Conservation (phyloP, 305 asterid species). For the Fraxinus albicans region DNA sequence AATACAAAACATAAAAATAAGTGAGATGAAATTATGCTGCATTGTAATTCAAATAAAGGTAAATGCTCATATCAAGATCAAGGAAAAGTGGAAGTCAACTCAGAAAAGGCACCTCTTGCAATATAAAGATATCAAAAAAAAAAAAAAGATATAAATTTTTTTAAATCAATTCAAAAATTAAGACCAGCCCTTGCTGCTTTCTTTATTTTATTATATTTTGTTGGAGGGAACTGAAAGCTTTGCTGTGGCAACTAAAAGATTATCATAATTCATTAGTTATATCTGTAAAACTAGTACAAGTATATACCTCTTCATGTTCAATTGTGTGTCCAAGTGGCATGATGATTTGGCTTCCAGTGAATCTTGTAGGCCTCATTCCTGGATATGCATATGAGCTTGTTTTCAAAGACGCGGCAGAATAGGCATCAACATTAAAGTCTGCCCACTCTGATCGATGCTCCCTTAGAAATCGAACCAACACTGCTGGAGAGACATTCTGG, state of each 20-base stretch:
- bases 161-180: not conserved
- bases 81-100: not conserved
- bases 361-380: slow-evolving; percentile 82
- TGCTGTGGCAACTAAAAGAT: not conserved
- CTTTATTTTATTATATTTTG: not conserved
- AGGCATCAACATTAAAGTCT: slow-evolving; percentile 84
- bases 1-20: not conserved
- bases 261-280: not conserved
- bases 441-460: slow-evolving; percentile 99
- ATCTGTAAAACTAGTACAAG: not conserved
- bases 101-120: not conserved
- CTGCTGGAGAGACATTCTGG: slow-evolving; percentile 89
- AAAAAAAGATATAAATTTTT: too few relatives aligned
- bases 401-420: slow-evolving; percentile 69
- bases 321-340: slow-evolving; percentile 90
- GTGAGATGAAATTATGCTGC: not conserved
- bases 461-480: slow-evolving; percentile 78
- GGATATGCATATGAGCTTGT: slow-evolving; percentile 62
- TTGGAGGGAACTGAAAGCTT: not conserved
- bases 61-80: not conserved
- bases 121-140: not conserved
- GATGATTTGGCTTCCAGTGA: slow-evolving; percentile 86
- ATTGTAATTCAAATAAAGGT: not conserved
- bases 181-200: not conserved
- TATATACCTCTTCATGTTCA: slow-evolving; percentile 84